Base-by-base conservation (phyloP, 2,329 filamentous ascomycete genomes). In the Curvularia sp. region DNA sequence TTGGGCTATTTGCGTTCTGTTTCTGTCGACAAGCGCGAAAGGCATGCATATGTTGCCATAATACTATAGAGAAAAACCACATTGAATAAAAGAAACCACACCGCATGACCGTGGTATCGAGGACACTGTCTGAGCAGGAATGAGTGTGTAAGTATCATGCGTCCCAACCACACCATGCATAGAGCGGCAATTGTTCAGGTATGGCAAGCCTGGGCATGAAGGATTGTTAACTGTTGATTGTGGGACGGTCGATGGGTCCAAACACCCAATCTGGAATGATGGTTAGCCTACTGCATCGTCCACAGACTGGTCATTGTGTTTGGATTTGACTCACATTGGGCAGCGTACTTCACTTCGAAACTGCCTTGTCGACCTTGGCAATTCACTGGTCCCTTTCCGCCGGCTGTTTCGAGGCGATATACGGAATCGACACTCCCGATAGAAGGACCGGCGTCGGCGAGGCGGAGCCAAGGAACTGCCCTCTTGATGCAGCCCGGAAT, bases 391-490 rank as follows among this genome's bases (percentile, higher is more conserved):
- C 65, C 24, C 79, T 79, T 5, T 78, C 77, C 0, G 75, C 78
- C 9, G 79, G 30, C 30, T n/a, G n/a, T n/a, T n/a, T n/a, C n/a
- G n/a, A n/a, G n/a, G n/a, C n/a, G n/a, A n/a, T n/a, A n/a, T n/a
- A 31, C 30, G 30, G 30, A 6, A 31, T 31, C 30, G 30, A 31
- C 10, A 31, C 30, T 80, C 62, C 78, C 71, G 15, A 62, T 44
- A 18, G 68, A 73, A 12, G 63, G 55, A 9, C 69, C 70, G 5
- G 65, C 73, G 46, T 73, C 69, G 54, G 75, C 68, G 44, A 81
- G 62, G 24, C 70, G 30, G 30, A 31, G 30, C 79, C 79, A 81
- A 46, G 73, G 72, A 7, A 81, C 73, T 5, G 74, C 70, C 74
- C 5, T 72, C 60, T 10, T 51, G 61, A 24, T 64, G 63, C 8